phyloP scores from a whole-genome alignment of 306 rosid species.

The Bauhinia variegata region DNA sequence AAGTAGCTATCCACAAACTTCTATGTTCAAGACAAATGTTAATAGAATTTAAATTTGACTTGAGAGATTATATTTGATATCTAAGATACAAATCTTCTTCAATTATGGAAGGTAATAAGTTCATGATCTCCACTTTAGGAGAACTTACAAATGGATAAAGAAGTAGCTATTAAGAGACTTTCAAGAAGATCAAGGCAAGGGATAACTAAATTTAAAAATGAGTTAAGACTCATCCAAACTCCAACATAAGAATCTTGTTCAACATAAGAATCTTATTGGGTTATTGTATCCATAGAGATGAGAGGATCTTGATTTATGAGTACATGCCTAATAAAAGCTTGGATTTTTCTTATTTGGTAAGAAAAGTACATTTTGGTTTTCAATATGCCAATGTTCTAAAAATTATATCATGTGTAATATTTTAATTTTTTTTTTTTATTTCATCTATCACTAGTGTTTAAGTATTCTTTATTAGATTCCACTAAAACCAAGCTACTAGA shows the following conservation, averaged over 20 bases:
- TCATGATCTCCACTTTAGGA: neutral
- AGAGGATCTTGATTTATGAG: constrained; percentile 23
- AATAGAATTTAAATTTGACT: neutral
- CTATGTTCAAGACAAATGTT: too few species aligned
- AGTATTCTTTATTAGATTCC: neutral
- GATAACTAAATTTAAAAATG: constrained; percentile 3
- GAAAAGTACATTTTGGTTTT: neutral
- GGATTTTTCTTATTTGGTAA: constrained; percentile 12
- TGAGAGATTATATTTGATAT: too few species aligned
- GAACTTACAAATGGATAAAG: neutral
- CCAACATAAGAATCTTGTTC: constrained; percentile 6
- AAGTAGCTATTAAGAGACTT: constrained; percentile 8
- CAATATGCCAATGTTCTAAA: neutral
- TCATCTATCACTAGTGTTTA: too few species aligned
- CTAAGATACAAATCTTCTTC: too few species aligned
- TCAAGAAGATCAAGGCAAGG: neutral
- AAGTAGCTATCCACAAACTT: too few species aligned
- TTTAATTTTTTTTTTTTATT: too few species aligned
- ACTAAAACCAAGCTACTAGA: neutral
- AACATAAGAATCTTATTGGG: neutral
- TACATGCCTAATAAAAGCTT: constrained; percentile 12
- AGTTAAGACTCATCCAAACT: neutral
- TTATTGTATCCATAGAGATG: neutral
- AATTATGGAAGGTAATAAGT: neutral
- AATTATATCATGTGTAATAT: too few species aligned